phyloP scores from a whole-genome alignment of 345 rosid species.

The Eucalyptus lansdowneana region DNA sequence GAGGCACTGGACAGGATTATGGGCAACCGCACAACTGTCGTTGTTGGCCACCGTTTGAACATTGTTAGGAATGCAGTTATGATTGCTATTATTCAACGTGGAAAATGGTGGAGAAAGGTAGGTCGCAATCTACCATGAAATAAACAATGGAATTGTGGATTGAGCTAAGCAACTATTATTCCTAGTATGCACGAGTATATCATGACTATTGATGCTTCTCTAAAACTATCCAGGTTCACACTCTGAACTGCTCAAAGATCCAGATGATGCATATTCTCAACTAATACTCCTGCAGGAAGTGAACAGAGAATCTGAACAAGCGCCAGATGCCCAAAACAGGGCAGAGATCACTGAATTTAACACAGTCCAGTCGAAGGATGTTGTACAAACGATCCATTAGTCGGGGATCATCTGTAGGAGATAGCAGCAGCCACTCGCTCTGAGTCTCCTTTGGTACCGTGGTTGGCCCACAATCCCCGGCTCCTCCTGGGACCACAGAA shows the following conservation, averaged over 20 bases:
- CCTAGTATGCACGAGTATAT: neutral
- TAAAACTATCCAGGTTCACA: conserved; percentile 35
- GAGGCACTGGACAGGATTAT: conserved; percentile 24
- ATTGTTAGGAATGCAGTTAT: conserved; percentile 13
- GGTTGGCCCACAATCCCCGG: neutral
- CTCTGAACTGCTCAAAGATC: conserved; percentile 41
- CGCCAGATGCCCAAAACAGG: neutral
- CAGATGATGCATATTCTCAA: conserved; percentile 21
- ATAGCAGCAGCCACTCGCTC: conserved; percentile 40
- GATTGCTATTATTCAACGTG: conserved; percentile 14
- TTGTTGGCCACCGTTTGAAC: conserved; percentile 23
- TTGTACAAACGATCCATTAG: conserved; percentile 33
- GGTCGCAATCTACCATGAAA: neutral
- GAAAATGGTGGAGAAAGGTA: conserved; percentile 28
- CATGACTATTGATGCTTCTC: neutral
- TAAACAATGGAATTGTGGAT: neutral
- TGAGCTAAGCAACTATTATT: neutral
- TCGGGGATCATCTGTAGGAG: conserved; percentile 47
- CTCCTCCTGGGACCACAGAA: neutral
- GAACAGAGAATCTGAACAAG: neutral
- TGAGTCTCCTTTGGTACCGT: conserved; percentile 27
- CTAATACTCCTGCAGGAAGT: neutral
- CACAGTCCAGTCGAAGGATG: conserved; percentile 19
- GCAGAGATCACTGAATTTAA: neutral
- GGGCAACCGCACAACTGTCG: conserved; percentile 15